A percentile compares a stretch with the other conserved stretches of the same genome.
These are phyloP conservation scores for Botrytis aclada DNA, from an alignment of 2,329 filamentous ascomycete genomes.

Conservation along the genomic window DNA sequence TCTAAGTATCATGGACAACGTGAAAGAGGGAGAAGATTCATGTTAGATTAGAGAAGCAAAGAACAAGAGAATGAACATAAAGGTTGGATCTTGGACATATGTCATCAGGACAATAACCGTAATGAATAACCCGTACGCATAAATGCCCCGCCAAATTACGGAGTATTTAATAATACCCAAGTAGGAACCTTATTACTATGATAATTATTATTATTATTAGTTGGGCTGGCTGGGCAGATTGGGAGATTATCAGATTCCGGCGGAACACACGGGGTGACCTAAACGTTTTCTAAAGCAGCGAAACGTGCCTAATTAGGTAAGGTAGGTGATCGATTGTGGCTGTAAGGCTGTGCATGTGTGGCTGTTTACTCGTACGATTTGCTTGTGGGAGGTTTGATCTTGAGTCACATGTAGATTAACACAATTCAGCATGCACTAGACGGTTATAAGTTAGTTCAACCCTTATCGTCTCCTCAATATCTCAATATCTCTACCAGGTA, in stretches of 20 bases:
- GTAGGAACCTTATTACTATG: not conserved
- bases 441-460: not conserved
- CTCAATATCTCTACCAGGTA: not conserved
- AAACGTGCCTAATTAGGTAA: not conserved
- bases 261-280: not conserved
- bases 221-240: conserved; percentile 1
- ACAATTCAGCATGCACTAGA: not conserved
- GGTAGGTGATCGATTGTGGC: not conserved
- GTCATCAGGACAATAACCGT: conserved; percentile 10
- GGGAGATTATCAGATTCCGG: not conserved
- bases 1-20: conserved; percentile 27
- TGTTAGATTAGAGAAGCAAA: conserved; percentile 19
- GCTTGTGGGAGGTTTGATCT: not conserved
- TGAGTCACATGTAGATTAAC: not conserved
- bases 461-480: not conserved
- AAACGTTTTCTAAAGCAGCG: conserved; percentile 13
- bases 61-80: conserved; percentile 8
- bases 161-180: not conserved
- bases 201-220: not conserved
- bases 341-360: not conserved
- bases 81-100: conserved; percentile 6
- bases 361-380: not conserved
- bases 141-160: conserved; percentile 19
- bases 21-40: conserved; percentile 22
- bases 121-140: conserved; percentile 15